Base-by-base conservation (phyloP, 345 rosid species). In the Excoecaria cochinchinensis region DNA sequence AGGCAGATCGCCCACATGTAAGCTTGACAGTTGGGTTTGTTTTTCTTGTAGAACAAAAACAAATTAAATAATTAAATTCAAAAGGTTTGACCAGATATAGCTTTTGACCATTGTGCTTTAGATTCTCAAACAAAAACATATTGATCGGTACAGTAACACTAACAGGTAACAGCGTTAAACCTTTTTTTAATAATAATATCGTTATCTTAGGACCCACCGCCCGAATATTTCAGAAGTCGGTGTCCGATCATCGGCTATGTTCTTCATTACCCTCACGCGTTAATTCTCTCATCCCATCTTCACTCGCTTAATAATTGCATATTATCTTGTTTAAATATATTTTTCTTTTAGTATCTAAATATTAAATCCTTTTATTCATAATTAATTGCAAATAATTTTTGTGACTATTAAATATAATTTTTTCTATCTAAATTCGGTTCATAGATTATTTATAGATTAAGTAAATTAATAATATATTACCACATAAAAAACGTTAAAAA, bases 101-200 rank as follows among this genome's bases (percentile, higher is more conserved):
- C 3, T 14, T 16, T 53, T 14, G 19, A 4, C 57, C n/a, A 11
- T 48, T 14, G 15, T 14, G 69, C 52, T 52, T n/a, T 39, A 21
- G 77, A 74, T 52, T 65, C 63, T 42, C 68, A 52, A 64, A 65
- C 53, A 53, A 24, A 53, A 66, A 65, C 77, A 64, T 74, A 65
- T 40, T 21, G 19, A 12, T 39, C 58, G 36, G 14, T 22, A 22
- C 38, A 22, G 48, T 44, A 3, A 44, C 48, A 4, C 0, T 44
- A 5, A 1, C 47, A 44, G 1, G 48, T 64, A 7, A 17, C 12
- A 64, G 14, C 16, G 19, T 61, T 61, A 31, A 31, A 31, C 31
- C 31, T 31, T 31, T 31, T 31, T 31, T 31, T 31, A 31, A 61
- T 36, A 10, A 8, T 24, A 8, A 52, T 52, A 16, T 55, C 5